Evolutionary conservation across 176 grass and related monocot genomes (phyloP).

Genomic region (Carex pumila): DNA sequence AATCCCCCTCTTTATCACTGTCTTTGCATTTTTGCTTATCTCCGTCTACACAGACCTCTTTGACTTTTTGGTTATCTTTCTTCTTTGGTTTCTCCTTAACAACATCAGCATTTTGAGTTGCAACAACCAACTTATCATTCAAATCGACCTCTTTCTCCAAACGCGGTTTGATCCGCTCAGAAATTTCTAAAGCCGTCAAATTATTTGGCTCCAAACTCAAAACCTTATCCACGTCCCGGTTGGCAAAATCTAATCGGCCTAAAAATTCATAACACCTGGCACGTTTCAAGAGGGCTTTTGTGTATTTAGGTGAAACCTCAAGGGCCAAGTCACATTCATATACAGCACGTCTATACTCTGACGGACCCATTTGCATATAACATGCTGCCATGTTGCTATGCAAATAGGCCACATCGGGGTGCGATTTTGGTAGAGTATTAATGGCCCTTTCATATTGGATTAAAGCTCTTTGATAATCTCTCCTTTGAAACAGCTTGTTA

Average conservation of each 20-base stretch:
- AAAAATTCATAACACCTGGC: constrained; percentile 48
- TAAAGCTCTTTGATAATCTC: constrained; percentile 47
- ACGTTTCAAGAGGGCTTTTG: constrained; percentile 49
- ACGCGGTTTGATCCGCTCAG: constrained; percentile 21
- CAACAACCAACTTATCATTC: constrained; percentile 20
- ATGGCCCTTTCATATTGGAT: constrained; percentile 57
- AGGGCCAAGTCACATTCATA: constrained; percentile 57
- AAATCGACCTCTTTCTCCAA: constrained; percentile 37
- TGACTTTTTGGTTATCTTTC: constrained; percentile 30
- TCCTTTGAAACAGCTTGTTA: constrained; percentile 46
- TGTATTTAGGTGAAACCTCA: constrained; percentile 46
- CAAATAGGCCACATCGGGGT: constrained; percentile 35
- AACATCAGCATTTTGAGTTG: not conserved
- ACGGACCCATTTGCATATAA: constrained; percentile 55
- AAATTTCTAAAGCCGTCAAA: constrained; percentile 37
- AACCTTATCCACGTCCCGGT: constrained; percentile 31
- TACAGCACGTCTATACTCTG: constrained; percentile 44
- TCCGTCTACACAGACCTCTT: constrained; percentile 15
- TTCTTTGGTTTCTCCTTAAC: constrained; percentile 32
- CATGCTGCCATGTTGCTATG: constrained; percentile 52
- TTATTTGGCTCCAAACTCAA: constrained; percentile 45
- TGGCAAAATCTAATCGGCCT: constrained; percentile 47
- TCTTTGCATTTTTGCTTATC: constrained; percentile 8
- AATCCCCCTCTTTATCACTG: not conserved
- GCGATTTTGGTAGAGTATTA: constrained; percentile 39